A percentile compares a stretch with the other conserved stretches of the same genome.
phyloP scores from a whole-genome alignment of 2,329 filamentous ascomycete species.

The Colletotrichum musicola region DNA sequence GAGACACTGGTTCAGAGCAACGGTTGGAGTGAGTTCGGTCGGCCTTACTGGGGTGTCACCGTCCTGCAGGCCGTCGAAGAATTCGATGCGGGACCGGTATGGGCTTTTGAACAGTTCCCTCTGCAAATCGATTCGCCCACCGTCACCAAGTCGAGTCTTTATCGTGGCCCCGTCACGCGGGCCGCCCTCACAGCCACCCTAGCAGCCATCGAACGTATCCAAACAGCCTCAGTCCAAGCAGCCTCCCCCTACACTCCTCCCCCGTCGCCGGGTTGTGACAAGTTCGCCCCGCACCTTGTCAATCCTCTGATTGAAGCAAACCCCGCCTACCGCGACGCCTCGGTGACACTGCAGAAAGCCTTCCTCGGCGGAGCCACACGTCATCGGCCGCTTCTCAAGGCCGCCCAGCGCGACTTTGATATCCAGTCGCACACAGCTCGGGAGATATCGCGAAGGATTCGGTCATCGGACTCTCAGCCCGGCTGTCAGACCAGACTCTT shows the following conservation, averaged over 20 bases:
- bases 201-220: constrained; percentile 52
- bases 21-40: constrained; percentile 45
- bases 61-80: constrained; percentile 54
- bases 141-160: constrained; percentile 56
- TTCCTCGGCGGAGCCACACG: constrained; percentile 54
- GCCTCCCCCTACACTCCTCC: constrained; percentile 35
- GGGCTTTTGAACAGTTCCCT: constrained; percentile 57
- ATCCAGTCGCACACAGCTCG: constrained; percentile 48
- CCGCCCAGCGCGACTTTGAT: constrained; percentile 53
- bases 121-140: constrained; percentile 54
- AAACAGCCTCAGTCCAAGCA: constrained; percentile 19
- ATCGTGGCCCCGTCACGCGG: constrained; percentile 53
- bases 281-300: constrained; percentile 34
- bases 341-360: constrained; percentile 48
- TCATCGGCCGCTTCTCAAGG: constrained; percentile 54
- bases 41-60: constrained; percentile 56
- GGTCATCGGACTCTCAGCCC: constrained; percentile 57
- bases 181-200: constrained; percentile 53
- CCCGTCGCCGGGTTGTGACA: constrained; percentile 33
- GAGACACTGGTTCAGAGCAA: constrained; percentile 46
- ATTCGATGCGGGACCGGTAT: constrained; percentile 58
- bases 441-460: constrained; percentile 56
- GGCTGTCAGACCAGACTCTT: constrained; percentile 54
- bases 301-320: constrained; percentile 38
- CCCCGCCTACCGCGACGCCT: constrained; percentile 40